Evolutionary conservation across 2,329 filamentous ascomycete genomes (phyloP).

Genomic region (Talaromyces sp.): DNA sequence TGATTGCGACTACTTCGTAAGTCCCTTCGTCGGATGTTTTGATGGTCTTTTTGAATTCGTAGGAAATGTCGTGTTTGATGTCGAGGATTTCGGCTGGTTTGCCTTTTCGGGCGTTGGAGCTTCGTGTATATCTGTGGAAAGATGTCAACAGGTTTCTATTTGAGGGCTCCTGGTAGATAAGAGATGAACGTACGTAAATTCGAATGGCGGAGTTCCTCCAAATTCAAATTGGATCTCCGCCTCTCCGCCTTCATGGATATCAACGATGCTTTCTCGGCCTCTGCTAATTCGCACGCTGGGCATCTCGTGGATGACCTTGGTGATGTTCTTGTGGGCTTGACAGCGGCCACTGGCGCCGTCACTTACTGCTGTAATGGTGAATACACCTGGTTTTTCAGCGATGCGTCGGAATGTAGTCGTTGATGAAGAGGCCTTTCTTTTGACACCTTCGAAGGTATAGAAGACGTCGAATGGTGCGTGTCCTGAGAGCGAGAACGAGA

Average conservation of each 20-base stretch:
- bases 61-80: constrained; percentile 80
- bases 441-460: constrained; percentile 79
- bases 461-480: constrained; percentile 88
- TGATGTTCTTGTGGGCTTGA: constrained; percentile 71
- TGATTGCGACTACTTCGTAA: constrained; percentile 95
- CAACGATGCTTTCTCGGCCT: constrained; percentile 73
- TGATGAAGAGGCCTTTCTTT: constrained; percentile 67
- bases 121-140: constrained; percentile 67
- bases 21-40: constrained; percentile 89
- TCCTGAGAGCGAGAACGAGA: constrained; percentile 87
- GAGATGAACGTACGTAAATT: constrained; percentile 65
- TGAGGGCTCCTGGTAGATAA: neutral
- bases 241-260: constrained; percentile 95
- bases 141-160: constrained; percentile 10
- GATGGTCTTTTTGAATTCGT: constrained; percentile 76
- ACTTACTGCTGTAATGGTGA: constrained; percentile 79
- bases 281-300: constrained; percentile 87
- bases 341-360: constrained; percentile 83
- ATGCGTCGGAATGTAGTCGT: constrained; percentile 88
- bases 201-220: constrained; percentile 91
- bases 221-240: constrained; percentile 94
- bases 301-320: constrained; percentile 83
- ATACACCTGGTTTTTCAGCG: constrained; percentile 84
- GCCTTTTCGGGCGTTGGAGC: constrained; percentile 75
- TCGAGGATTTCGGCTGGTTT: constrained; percentile 79